Conservation (phyloP, 768 basidiomycete genomes). For the Naganishia randhawae region DNA sequence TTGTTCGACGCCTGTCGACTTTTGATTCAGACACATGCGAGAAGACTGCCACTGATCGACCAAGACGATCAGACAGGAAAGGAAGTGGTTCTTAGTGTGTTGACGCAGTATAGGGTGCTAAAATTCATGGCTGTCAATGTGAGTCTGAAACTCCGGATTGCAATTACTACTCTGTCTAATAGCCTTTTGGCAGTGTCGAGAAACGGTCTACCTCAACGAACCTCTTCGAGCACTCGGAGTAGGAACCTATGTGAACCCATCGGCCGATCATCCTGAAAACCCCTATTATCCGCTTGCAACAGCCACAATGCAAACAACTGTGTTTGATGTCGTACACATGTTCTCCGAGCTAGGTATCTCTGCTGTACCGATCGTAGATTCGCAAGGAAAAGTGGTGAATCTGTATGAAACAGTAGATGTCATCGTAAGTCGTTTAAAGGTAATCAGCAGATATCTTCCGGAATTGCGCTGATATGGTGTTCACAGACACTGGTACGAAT, state of each 20-base stretch:
- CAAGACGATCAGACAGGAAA: slow-evolving; percentile 88
- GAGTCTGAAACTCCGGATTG: slow-evolving; percentile 40
- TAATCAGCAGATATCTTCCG: background rate
- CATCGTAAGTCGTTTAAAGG: slow-evolving; percentile 61
- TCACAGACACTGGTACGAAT: slow-evolving; percentile 83
- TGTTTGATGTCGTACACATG: slow-evolving; percentile 98
- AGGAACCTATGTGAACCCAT: slow-evolving; percentile 71
- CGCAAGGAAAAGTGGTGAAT: slow-evolving; percentile 84
- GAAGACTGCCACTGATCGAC: slow-evolving; percentile 88
- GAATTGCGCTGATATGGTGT: background rate
- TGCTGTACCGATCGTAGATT: slow-evolving; percentile 90
- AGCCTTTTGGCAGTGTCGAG: slow-evolving; percentile 64
- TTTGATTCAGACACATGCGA: slow-evolving; percentile 90
- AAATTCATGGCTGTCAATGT: slow-evolving; percentile 99
- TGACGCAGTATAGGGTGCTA: slow-evolving; percentile 95
- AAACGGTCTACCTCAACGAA: slow-evolving; percentile 72
- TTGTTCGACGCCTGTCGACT: slow-evolving; percentile 85
- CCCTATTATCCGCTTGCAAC: slow-evolving; percentile 88
- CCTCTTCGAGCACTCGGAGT: slow-evolving; percentile 82
- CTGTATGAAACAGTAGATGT: slow-evolving; percentile 99
- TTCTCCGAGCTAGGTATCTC: slow-evolving; percentile 93
- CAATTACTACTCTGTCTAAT: background rate
- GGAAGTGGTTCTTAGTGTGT: slow-evolving; percentile 88
- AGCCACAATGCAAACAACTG: slow-evolving; percentile 81
- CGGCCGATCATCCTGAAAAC: slow-evolving; percentile 52